Base-by-base conservation (phyloP, 176 grass and related monocot genomes). In the Phyllostachys edulis region DNA sequence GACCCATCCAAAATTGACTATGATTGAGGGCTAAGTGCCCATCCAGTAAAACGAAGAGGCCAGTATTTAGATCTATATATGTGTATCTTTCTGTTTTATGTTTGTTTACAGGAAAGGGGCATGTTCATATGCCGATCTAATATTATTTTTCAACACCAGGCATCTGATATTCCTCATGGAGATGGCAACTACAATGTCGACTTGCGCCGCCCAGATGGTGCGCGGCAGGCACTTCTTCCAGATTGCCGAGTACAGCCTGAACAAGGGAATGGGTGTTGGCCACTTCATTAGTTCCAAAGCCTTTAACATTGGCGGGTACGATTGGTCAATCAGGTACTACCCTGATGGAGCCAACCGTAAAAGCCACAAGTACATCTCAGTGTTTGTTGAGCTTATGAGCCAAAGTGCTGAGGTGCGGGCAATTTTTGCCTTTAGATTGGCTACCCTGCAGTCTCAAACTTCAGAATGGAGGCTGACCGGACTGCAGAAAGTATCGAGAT, bases 241-340 rank as follows among this genome's bases (percentile, higher is more conserved):
- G 0, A 15, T 74, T 32, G 18, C 5, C 0, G 26, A 54, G 2
- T 74, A 54, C 27, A 74, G 47, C 27, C 2, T 74, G 15, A 52
- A 21, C 71, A 74, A 34, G 15, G 71, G 14, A 32, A 17, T 74
- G 29, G 71, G 46, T 11, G 16, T 20, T 20, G 26, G 49, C 7
- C 27, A 55, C 0, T 74, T 55, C 15, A 37, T 74, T 36, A 74
- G 47, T 29, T 74, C 47, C 1, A 54, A 36, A 1, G 5, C 29
- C 17, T 74, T 74, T 9, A 54, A 34, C 34, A 27, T 74, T 37
- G 71, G 27, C 1, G 49, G 47, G 16, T 74, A 36, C 18, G 49
- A 74, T 3, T 74, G 49, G 71, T 74, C 49, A 4, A 74, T 73
- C 24, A 73, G 24, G 29, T 73, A 73, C 70, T 51, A 73, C 3